phyloP scores from a whole-genome alignment of 306 rosid genomes.

The Rubus parviflorus region DNA sequence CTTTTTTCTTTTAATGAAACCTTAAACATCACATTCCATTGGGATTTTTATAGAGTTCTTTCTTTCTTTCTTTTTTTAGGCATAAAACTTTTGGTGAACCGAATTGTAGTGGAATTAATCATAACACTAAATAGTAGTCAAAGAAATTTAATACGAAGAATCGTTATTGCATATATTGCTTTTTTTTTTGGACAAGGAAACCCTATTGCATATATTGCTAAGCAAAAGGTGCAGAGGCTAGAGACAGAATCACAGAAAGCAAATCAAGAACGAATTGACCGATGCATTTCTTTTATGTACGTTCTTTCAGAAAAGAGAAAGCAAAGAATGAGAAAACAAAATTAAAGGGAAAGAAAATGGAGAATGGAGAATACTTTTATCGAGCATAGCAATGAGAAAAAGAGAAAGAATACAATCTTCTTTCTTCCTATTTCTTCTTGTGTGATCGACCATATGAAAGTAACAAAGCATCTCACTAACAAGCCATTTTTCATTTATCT shows the following conservation, averaged over 20 bases:
- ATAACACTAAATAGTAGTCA: background rate
- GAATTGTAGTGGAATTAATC: background rate
- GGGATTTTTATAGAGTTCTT: background rate
- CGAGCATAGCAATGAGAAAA: background rate
- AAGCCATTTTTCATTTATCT: background rate
- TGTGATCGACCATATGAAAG: background rate
- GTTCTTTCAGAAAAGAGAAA: background rate
- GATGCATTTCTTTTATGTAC: background rate
- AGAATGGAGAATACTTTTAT: background rate
- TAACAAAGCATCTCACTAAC: background rate
- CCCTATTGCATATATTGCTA: background rate
- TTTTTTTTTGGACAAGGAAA: too few species aligned
- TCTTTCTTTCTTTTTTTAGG: background rate
- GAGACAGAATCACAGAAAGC: background rate
- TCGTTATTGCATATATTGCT: background rate
- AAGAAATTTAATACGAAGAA: background rate
- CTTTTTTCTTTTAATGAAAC: background rate
- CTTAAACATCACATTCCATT: constrained; percentile 3
- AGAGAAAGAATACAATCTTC: background rate
- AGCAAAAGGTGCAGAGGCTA: background rate
- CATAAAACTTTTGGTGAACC: background rate
- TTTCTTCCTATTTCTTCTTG: background rate
- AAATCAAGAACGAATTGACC: background rate
- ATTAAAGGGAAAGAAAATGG: background rate
- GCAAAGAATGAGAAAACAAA: background rate